Conservation (phyloP, 2,329 filamentous ascomycete genomes). For the Thelonectria blattea region DNA sequence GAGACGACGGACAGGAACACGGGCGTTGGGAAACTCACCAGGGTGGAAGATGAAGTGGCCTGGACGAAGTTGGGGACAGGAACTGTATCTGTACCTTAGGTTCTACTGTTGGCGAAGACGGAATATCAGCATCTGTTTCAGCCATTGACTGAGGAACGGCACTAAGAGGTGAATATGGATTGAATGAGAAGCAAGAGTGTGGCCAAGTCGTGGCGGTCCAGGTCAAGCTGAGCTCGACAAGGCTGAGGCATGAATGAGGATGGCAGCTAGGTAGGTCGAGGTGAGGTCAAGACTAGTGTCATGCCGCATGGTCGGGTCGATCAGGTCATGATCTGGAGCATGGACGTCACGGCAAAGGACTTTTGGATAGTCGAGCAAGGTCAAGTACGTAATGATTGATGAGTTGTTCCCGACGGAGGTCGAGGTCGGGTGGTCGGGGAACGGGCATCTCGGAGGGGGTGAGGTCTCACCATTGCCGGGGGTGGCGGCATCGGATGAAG, state of each 20-base stretch:
- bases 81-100: slow-evolving; percentile 36
- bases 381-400: slow-evolving; percentile 32
- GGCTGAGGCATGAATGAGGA: neutral
- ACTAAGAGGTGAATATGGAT: slow-evolving; percentile 10
- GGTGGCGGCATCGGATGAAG: neutral
- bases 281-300: neutral
- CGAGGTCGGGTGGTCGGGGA: slow-evolving; percentile 17
- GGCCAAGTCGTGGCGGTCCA: neutral
- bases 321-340: slow-evolving; percentile 20
- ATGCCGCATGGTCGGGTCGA: neutral
- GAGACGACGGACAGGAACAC: slow-evolving; percentile 27
- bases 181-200: slow-evolving; percentile 10
- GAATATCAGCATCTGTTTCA: slow-evolving; percentile 31
- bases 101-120: slow-evolving; percentile 33
- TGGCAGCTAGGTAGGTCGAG: neutral
- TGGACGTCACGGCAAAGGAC: slow-evolving; percentile 21
- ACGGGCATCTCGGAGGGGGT: slow-evolving; percentile 13
- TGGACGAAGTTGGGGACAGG: slow-evolving; percentile 22
- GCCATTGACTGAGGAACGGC: slow-evolving; percentile 21
- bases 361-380: slow-evolving; percentile 23
- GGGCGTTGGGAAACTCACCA: slow-evolving; percentile 12
- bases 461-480: slow-evolving; percentile 2
- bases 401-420: slow-evolving; percentile 13
- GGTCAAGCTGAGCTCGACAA: neutral
- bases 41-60: slow-evolving; percentile 21